Evolutionary conservation across 495 filamentous ascomycete species (phyloP).

Genomic region (Xylaria flabelliformis): DNA sequence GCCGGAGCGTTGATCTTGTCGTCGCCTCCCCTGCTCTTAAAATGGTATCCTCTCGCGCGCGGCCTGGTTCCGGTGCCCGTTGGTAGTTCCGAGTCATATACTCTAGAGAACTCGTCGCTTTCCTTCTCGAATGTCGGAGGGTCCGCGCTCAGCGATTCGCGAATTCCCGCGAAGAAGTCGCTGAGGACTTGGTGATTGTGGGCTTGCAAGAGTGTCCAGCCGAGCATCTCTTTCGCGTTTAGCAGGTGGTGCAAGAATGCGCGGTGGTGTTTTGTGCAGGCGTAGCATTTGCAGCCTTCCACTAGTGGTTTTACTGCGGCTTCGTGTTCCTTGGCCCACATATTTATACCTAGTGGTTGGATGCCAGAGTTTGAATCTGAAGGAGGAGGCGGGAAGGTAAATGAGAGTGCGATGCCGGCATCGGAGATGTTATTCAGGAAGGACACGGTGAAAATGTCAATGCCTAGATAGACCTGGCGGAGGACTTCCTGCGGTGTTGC

Average conservation of each 20-base stretch:
- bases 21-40: conserved; percentile 70
- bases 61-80: conserved; percentile 78
- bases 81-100: conserved; percentile 74
- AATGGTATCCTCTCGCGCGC: conserved; percentile 84
- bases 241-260: conserved; percentile 90
- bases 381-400: conserved; percentile 67
- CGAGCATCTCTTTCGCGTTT: conserved; percentile 90
- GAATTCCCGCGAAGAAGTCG: conserved; percentile 74
- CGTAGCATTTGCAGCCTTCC: conserved; percentile 75
- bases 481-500: conserved; percentile 76
- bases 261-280: conserved; percentile 82
- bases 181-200: conserved; percentile 82
- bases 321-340: conserved; percentile 68
- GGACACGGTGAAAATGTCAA: conserved; percentile 79
- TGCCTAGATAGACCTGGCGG: conserved; percentile 71
- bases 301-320: conserved; percentile 64
- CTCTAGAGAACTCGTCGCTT: conserved; percentile 57
- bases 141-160: conserved; percentile 60
- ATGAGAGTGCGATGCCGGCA: conserved; percentile 82
- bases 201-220: conserved; percentile 88
- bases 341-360: conserved; percentile 72
- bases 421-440: conserved; percentile 79
- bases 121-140: conserved; percentile 69
- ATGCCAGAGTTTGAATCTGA: not conserved
- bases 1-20: conserved; percentile 70